A percentile compares a stretch with the other conserved stretches of the same genome.
These are phyloP conservation scores for Fusarium sp. DNA, from an alignment of 2,329 filamentous ascomycete genomes.

Conservation along the genomic window DNA sequence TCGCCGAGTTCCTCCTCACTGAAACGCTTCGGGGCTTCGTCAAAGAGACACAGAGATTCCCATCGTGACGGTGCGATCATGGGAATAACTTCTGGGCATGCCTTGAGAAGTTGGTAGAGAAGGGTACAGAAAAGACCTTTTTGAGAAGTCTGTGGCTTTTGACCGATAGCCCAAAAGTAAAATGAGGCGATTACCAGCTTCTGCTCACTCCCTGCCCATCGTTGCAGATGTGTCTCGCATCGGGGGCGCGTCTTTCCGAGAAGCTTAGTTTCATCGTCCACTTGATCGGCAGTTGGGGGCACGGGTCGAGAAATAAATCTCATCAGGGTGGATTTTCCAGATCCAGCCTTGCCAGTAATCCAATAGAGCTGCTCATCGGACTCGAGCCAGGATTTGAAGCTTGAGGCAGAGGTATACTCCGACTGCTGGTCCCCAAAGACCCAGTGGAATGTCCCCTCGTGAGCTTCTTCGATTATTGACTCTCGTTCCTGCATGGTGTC, in stretches of 20 bases:
- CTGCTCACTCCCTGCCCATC: neutral
- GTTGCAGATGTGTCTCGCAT: neutral
- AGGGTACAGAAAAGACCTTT: slow-evolving; percentile 15
- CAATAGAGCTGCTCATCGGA: slow-evolving; percentile 15
- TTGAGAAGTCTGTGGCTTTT: neutral
- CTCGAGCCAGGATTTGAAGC: slow-evolving; percentile 25
- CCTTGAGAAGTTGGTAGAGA: slow-evolving; percentile 12
- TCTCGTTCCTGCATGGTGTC: slow-evolving; percentile 28
- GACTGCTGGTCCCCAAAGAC: neutral
- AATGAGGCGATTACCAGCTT: slow-evolving; percentile 11
- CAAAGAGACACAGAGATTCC: slow-evolving; percentile 26
- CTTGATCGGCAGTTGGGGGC: too few species aligned
- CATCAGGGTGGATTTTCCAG: slow-evolving; percentile 14
- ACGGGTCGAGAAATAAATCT: neutral
- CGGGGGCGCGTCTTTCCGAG: neutral
- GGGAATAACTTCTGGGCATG: neutral
- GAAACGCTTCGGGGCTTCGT: neutral
- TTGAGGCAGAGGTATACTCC: neutral
- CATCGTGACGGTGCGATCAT: neutral
- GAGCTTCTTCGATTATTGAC: slow-evolving; percentile 17
- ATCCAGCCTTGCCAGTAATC: slow-evolving; percentile 32
- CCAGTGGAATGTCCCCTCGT: slow-evolving; percentile 27
- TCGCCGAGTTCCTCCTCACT: neutral
- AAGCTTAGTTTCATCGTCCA: too few species aligned
- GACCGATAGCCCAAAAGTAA: slow-evolving; percentile 36